Base-by-base conservation (phyloP, 1,284 basidiomycete genomes). In the Heliocybe sulcata region DNA sequence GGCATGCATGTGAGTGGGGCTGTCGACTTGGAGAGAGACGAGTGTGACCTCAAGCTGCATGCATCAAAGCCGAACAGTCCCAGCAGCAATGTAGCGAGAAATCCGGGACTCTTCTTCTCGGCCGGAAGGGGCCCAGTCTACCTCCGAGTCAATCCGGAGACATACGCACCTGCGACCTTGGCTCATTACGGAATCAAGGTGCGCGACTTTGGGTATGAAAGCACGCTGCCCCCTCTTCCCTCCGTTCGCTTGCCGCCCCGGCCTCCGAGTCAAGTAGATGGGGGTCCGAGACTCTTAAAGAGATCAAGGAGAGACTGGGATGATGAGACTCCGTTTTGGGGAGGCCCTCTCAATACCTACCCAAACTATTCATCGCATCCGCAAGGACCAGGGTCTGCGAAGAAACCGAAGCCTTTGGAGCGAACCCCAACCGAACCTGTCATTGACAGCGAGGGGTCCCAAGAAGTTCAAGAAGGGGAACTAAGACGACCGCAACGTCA, bases 121-220 rank as follows among this genome's bases (percentile, higher is more conserved):
- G n/a, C 4, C 38, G n/a, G n/a, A n/a, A 16, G 8, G 38, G 8
- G 4, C 6, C 16, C 38, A 16, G n/a, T 3, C 12, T 4, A 42
- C 16, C 16, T 16, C 16, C 38, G 16, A 42, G 16, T 6, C 8
- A 42, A n/a, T 4, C 8, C 8, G 6, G 38, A 42, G 16, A 9
- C 38, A 16, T 42, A 42, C n/a, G 38, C 38, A 16, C 38, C 38
- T 42, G 47, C 47, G 4, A 29, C 27, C 3, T 49, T 86, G 52
- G 68, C 69, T 55, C 66, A 65, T 48, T 57, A 77, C 22, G 82
- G 82, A 20, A 76, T 88, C 67, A 83, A 80, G 77, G 81, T 85
- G 58, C 80, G 82, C 70, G 85, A 88, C 69, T 89, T 84, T 72
- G 84, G 80, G 22, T 83, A 82, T 68, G 82, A 87, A 67, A 82